phyloP scores from a whole-genome alignment of 2,329 filamentous ascomycete genomes.

The Colletotrichum sp. region DNA sequence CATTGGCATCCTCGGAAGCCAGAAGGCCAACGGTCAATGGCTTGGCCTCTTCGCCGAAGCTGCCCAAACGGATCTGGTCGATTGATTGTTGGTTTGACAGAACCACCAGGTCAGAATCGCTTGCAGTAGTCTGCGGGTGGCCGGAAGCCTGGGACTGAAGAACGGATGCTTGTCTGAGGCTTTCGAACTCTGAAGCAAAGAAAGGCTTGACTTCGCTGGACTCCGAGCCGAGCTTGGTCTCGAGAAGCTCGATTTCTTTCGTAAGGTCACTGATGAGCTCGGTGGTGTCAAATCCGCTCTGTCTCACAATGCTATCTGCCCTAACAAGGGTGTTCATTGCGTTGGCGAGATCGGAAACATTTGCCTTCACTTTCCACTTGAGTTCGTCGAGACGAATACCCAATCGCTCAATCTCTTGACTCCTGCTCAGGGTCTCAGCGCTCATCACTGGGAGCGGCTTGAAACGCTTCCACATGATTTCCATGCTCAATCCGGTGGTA shows the following conservation, averaged over 20 bases:
- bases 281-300: conserved; percentile 44
- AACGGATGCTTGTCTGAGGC: conserved; percentile 56
- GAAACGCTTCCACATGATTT: conserved; percentile 75
- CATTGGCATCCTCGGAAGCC: background rate
- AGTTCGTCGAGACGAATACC: conserved; percentile 65
- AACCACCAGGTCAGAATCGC: conserved; percentile 47
- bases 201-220: conserved; percentile 50
- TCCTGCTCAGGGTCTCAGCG: conserved; percentile 47
- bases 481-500: conserved; percentile 80
- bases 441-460: conserved; percentile 65
- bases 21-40: conserved; percentile 15
- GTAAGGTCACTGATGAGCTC: conserved; percentile 55
- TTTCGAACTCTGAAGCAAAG: conserved; percentile 61
- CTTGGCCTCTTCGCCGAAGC: conserved; percentile 3
- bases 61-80: conserved; percentile 44
- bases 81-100: conserved; percentile 51
- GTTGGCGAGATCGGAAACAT: conserved; percentile 55
- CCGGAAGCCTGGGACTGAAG: conserved; percentile 36
- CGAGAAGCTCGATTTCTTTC: conserved; percentile 57
- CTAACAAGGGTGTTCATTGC: conserved; percentile 60
- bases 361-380: conserved; percentile 61
- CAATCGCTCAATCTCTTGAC: conserved; percentile 58
- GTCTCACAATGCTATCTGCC: conserved; percentile 62
- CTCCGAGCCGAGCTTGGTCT: conserved; percentile 48
- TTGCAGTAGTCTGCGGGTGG: background rate